Conservation (phyloP, 345 rosid genomes). For the Citrus mangshanensis region DNA sequence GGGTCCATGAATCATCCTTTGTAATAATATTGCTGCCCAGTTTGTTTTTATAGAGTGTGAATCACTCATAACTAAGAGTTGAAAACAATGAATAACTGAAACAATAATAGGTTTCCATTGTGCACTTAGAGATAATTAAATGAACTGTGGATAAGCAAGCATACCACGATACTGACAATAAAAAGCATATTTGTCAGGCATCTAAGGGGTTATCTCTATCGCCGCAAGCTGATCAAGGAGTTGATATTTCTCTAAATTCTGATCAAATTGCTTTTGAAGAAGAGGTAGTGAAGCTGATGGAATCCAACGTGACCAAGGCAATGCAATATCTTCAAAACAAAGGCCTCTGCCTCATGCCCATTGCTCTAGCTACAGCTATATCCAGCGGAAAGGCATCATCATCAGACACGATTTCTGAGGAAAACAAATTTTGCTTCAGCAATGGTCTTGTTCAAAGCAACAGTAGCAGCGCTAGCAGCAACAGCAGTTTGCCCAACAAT, state of each 20-base stretch:
- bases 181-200: slow-evolving; percentile 17
- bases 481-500: slow-evolving; percentile 20
- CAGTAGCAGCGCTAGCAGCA: slow-evolving; percentile 16
- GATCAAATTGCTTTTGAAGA: slow-evolving; percentile 46
- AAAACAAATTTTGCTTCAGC: slow-evolving; percentile 12
- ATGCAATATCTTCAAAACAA: slow-evolving; percentile 57
- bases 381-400: slow-evolving; percentile 31
- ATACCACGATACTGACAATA: background rate
- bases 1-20: background rate
- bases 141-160: background rate
- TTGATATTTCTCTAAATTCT: slow-evolving; percentile 27
- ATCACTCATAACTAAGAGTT: background rate
- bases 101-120: background rate
- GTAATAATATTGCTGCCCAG: background rate
- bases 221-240: slow-evolving; percentile 26
- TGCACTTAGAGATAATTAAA: background rate
- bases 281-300: slow-evolving; percentile 57
- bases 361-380: slow-evolving; percentile 44
- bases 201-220: slow-evolving; percentile 26
- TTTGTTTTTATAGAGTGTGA: background rate
- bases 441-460: slow-evolving; percentile 16
- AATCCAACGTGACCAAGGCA: slow-evolving; percentile 49
- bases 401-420: slow-evolving; percentile 8
- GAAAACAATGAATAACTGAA: background rate
- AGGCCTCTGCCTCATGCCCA: slow-evolving; percentile 62